A percentile compares a stretch with the other conserved stretches of the same genome.
Conservation (phyloP, 169 alveolate species). For the Haemoproteus tartakovskyi region DNA sequence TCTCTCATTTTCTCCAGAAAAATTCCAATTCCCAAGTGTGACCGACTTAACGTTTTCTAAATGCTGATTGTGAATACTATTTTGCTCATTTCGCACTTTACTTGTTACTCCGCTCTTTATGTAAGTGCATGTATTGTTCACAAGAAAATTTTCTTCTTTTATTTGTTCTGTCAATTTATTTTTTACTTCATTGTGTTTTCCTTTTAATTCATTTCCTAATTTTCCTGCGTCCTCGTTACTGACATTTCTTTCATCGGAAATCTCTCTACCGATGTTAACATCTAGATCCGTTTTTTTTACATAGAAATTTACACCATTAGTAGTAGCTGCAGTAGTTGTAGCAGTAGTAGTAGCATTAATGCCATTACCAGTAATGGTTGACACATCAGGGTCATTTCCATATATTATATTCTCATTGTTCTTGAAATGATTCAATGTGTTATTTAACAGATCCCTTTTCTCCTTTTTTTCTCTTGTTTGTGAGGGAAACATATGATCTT, state of each 20-base stretch:
- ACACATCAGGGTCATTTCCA: too few relatives aligned
- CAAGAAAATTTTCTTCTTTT: neutral
- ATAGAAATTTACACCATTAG: neutral
- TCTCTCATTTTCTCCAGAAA: neutral
- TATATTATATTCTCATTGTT: too few relatives aligned
- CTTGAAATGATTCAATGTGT: too few relatives aligned
- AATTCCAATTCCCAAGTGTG: slow-evolving; percentile 11
- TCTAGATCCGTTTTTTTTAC: neutral
- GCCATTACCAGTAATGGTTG: neutral
- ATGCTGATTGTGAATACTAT: slow-evolving; percentile 32
- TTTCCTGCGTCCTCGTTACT: too few relatives aligned
- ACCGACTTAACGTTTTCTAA: slow-evolving; percentile 22
- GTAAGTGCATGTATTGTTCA: slow-evolving; percentile 13
- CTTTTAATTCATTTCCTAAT: neutral
- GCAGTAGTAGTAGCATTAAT: neutral
- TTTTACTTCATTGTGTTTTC: neutral
- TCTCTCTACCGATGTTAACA: neutral
- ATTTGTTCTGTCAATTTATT: neutral
- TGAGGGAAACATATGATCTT: too few relatives aligned
- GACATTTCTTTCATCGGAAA: neutral
- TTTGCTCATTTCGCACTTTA: slow-evolving; percentile 20
- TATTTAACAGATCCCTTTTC: too few relatives aligned
- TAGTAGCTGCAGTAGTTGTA: neutral
- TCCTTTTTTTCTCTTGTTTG: too few relatives aligned
- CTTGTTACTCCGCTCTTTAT: slow-evolving; percentile 25